These are phyloP conservation scores for Pythium monospermum DNA, from an alignment of 352 stramenopile species.

Conservation along the genomic window DNA sequence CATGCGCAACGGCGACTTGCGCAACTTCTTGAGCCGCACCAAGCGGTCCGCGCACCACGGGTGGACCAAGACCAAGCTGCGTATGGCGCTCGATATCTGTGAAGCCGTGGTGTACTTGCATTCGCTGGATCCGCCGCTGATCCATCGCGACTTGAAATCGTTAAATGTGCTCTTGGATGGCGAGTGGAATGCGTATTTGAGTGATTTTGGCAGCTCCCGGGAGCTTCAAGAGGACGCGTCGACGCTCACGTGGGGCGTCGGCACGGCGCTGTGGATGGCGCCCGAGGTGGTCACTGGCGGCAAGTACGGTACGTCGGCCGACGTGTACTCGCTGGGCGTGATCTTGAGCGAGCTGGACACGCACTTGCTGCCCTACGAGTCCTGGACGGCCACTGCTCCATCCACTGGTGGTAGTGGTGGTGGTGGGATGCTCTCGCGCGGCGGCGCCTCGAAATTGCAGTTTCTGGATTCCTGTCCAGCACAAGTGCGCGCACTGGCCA, in stretches of 20 bases:
- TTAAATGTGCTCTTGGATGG: slow-evolving; percentile 20
- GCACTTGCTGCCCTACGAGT: slow-evolving; percentile 17
- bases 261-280: slow-evolving; percentile 17
- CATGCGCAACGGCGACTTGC: slow-evolving; percentile 63
- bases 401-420: too few species aligned
- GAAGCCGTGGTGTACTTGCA: slow-evolving; percentile 54
- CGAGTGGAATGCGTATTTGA: slow-evolving; percentile 19
- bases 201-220: slow-evolving; percentile 21
- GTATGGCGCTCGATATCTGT: slow-evolving; percentile 48
- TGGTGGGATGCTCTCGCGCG: too few species aligned
- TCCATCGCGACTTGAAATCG: slow-evolving; percentile 30
- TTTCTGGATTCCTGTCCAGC: neutral
- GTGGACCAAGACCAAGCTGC: slow-evolving; percentile 49
- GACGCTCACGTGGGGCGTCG: slow-evolving; percentile 11
- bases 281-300: slow-evolving; percentile 11
- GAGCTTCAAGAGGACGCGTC: slow-evolving; percentile 4
- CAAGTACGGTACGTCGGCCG: slow-evolving; percentile 14
- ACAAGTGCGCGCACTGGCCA: neutral
- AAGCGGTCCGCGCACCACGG: slow-evolving; percentile 32
- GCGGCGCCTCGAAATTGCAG: neutral
- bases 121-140: slow-evolving; percentile 39
- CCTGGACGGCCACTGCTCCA: too few species aligned
- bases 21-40: slow-evolving; percentile 40
- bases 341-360: slow-evolving; percentile 24
- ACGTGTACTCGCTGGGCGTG: slow-evolving; percentile 25